Conservation (phyloP, 176 grass and related monocot species). For the Ampelocalamus luodianensis region DNA sequence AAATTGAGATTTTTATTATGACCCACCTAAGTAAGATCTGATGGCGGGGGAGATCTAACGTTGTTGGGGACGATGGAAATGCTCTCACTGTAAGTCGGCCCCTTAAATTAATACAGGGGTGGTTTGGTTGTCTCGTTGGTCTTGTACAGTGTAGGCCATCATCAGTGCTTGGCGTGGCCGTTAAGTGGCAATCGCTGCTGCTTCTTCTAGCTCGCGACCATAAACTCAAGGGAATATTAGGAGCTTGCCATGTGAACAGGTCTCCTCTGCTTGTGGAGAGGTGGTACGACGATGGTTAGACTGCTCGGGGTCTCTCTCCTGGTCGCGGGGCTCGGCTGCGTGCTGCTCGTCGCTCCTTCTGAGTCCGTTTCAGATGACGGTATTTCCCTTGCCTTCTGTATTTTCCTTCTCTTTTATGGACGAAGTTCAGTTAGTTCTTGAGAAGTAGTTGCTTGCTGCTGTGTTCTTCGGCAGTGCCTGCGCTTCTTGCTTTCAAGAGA, state of each 20-base stretch:
- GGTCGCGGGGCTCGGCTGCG: conserved; percentile 45
- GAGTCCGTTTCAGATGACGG: conserved; percentile 64
- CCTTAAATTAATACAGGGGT: conserved; percentile 3
- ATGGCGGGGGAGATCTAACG: too few species aligned
- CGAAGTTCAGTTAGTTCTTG: background rate
- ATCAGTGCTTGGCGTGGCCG: conserved; percentile 61
- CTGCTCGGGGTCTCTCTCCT: conserved; percentile 49
- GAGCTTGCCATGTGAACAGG: conserved; percentile 10
- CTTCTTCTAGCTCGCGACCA: conserved; percentile 28
- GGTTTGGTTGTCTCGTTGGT: conserved; percentile 48
- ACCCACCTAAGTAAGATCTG: too few species aligned
- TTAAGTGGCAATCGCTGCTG: conserved; percentile 44
- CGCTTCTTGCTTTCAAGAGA: conserved; percentile 69
- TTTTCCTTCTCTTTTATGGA: background rate
- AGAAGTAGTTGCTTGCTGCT: conserved; percentile 26
- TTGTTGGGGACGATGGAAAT: too few species aligned
- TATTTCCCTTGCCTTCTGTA: conserved; percentile 16
- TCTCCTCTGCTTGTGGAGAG: conserved; percentile 41
- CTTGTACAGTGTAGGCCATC: conserved; percentile 33
- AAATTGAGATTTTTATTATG: too few species aligned
- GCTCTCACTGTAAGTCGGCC: too few species aligned
- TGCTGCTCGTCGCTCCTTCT: conserved; percentile 35
- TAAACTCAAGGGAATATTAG: conserved; percentile 16
- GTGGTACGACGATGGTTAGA: conserved; percentile 46
- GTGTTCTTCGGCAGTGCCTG: conserved; percentile 49